Conservation (phyloP, 331 rosid genomes). For the Arachis monticola region DNA sequence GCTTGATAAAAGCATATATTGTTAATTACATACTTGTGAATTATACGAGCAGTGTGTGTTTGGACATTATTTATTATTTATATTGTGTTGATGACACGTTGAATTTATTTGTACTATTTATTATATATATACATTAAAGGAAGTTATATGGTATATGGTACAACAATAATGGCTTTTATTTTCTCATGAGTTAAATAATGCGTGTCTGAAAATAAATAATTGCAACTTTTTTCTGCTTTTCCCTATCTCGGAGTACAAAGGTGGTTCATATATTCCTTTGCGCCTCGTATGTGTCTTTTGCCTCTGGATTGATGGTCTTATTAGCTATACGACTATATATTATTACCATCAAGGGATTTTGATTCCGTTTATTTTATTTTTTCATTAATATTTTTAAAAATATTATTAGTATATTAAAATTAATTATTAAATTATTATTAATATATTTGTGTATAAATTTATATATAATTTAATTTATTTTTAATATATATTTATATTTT, state of each 20-base stretch:
- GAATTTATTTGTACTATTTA: conserved; percentile 11
- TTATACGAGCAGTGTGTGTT: not conserved
- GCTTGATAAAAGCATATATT: not conserved
- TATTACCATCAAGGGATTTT: not conserved
- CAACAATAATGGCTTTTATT: not conserved
- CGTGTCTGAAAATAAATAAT: not conserved
- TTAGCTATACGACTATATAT: not conserved
- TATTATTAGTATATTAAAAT: too few species aligned
- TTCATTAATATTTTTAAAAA: too few species aligned
- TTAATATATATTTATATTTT: too few species aligned
- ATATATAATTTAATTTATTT: too few species aligned
- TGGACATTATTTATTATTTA: not conserved
- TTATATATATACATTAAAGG: not conserved
- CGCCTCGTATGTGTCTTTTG: not conserved
- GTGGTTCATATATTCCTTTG: not conserved
- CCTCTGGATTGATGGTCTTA: conserved; percentile 2
- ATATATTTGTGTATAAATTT: too few species aligned
- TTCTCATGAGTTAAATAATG: not conserved
- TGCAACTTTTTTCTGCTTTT: not conserved
- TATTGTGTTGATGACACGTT: conserved; percentile 8
- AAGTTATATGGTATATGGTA: not conserved
- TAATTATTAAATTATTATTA: too few species aligned
- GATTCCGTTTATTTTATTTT: not conserved
- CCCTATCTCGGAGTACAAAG: not conserved
- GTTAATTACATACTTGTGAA: not conserved